Base-by-base conservation (phyloP, 2,329 filamentous ascomycete species). In the Capronia americana region DNA sequence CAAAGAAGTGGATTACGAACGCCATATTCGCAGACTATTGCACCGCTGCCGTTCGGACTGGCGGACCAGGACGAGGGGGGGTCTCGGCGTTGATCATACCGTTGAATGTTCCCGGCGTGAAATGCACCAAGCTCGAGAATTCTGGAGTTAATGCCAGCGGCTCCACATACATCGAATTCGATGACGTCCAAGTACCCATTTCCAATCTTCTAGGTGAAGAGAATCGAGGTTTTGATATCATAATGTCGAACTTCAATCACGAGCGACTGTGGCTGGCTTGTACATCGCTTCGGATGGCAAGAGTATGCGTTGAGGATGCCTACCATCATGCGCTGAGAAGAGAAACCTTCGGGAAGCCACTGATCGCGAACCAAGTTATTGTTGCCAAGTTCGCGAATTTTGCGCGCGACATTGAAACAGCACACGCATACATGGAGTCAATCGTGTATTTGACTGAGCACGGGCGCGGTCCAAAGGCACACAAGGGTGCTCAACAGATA, bases 1-100 rank as follows among this genome's bases (percentile, higher is more conserved):
- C 87, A 79, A 99, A 99, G 87, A 98, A 98, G 94, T 99, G 95
- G 95, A 99, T 99, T 81, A 98, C 95, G 69, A 99, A 99, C 85
- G 88, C 88, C 68, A 90, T 98, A 82, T 99, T 97, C 82, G 93
- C 98, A 75, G 95, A 98, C 67, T 99, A 98, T 77, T 95, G 94
- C 76, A 98, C 97, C 81, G 84, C 98, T 38, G 90, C 97, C 77
- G 93, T 90, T 0, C 89, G 87, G 81, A 93, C 94, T 82, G 94
- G 93, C 61, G 69, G 65, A n/a, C 53, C 67, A 17, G 69, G 70
- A 26, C 97, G 98, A 86, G 93, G 92, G 80, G 95, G 95, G 64
- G 97, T 99, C 79, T 93, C 93, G 1, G 94, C 94, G 61, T 98
- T 99, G 77, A 84, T 99, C 67, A 89, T 98, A 48, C 93, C 97